Base-by-base conservation (phyloP, 257 asterid genomes). In the Rubia yunnanensis region DNA sequence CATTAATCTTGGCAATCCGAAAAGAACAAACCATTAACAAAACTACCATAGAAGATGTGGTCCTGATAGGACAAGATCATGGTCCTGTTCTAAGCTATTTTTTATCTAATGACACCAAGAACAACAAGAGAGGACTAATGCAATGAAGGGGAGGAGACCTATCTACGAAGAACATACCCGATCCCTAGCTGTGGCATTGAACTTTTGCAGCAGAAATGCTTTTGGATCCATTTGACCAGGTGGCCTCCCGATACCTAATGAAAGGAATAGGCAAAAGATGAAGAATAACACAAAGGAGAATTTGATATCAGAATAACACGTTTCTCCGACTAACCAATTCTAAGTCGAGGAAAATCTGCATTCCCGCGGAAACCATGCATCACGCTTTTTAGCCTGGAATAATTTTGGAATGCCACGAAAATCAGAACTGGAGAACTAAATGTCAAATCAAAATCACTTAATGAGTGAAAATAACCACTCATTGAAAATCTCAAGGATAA, bases 211-310 rank as follows among this genome's bases (percentile, higher is more conserved):
- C 77, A 86, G 69, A 80, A 80, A 89, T 55, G 97, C 97, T 83
- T 89, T 92, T 32, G 97, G 99, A 82, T 92, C 99, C 99, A 89
- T 89, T 84, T 89, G 95, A 71, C 97, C 96, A 39, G 95, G 86
- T 71, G 99, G 97, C 79, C 83, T 84, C 68, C 97, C 99, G 46
- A 92, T 86, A 61, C 97, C 99, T 92, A 73, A 76, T 59, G 67
- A 55, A 64, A 65, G 52, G 56, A 48, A 28, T 35, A 35, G 64
- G 41, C 24, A 67, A 54, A 34, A 44, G 6, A 58, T 30, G 10
- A 58, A 58, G n/a, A 58, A 3, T 58, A 41, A 46, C 49, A 64
- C 30, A 26, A 56, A 53, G 59, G 30, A 67, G 61, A 28, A 59
- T 10, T 26, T 73, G 36, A 27, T 24, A 67, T 58, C 2, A 48